Percentiles rank a stretch among this genome's conserved stretches.
phyloP scores from a whole-genome alignment of 2,329 filamentous ascomycete genomes.

The Juglanconis oblonga region DNA sequence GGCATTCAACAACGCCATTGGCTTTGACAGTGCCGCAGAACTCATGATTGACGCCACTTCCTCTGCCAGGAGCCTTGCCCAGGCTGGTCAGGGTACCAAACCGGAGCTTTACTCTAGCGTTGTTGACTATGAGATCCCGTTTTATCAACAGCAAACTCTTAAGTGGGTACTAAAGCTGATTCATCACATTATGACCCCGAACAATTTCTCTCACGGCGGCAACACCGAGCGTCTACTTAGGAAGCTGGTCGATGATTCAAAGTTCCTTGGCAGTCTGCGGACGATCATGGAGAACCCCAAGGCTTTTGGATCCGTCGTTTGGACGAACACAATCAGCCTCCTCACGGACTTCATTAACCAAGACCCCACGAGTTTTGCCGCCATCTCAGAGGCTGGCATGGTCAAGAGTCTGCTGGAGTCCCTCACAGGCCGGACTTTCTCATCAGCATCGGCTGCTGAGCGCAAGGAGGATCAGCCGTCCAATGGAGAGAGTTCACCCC shows the following conservation, averaged over 20 bases:
- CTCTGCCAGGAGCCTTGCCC: constrained; percentile 63
- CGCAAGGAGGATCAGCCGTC: constrained; percentile 18
- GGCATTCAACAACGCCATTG: constrained; percentile 75
- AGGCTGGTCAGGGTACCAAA: constrained; percentile 69
- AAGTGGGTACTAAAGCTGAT: constrained; percentile 95
- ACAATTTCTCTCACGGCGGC: constrained; percentile 58
- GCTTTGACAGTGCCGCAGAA: constrained; percentile 86
- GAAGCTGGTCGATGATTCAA: constrained; percentile 91
- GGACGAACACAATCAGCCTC: constrained; percentile 91
- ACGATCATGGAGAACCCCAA: constrained; percentile 76
- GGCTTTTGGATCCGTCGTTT: constrained; percentile 87
- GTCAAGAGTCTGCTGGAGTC: constrained; percentile 83
- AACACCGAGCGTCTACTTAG: constrained; percentile 87
- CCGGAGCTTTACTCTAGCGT: constrained; percentile 68
- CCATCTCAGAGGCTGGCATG: constrained; percentile 90
- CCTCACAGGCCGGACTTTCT: constrained; percentile 58
- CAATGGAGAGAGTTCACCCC: constrained; percentile 31
- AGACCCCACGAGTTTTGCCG: constrained; percentile 93
- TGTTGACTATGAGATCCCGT: constrained; percentile 91
- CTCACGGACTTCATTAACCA: constrained; percentile 97
- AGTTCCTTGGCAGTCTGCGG: constrained; percentile 74
- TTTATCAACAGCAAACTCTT: constrained; percentile 87
- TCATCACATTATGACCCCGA: constrained; percentile 88
- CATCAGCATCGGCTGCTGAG: constrained; percentile 30
- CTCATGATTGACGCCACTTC: constrained; percentile 77